A percentile compares a stretch with the other conserved stretches of the same genome.
Conservation (phyloP, 2,329 filamentous ascomycete genomes). For the Colletotrichum eremochloae region DNA sequence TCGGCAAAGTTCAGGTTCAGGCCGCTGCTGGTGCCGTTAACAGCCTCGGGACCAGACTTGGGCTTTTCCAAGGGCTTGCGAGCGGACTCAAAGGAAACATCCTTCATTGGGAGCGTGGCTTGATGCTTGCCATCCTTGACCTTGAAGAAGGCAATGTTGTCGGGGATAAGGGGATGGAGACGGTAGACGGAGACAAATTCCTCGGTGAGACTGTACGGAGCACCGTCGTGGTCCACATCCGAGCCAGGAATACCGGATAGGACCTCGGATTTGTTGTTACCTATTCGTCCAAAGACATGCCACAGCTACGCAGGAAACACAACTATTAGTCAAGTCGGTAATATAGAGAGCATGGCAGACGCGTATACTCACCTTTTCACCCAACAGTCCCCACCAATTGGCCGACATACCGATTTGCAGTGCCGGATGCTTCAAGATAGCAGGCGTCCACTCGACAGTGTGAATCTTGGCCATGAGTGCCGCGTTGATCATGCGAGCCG, state of each 20-base stretch:
- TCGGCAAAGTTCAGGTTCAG: conserved; percentile 51
- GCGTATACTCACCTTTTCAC: conserved; percentile 51
- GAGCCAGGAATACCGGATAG: conserved; percentile 45
- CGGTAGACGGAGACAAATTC: conserved; percentile 55
- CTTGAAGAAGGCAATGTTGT: conserved; percentile 48
- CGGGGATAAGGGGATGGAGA: conserved; percentile 57
- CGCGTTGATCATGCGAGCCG: conserved; percentile 58
- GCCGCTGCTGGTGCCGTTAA: not conserved
- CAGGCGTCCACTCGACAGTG: conserved; percentile 63
- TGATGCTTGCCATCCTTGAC: conserved; percentile 44
- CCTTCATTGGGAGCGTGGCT: conserved; percentile 48
- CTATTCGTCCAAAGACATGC: conserved; percentile 48
- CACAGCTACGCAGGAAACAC: conserved; percentile 46
- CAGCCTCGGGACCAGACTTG: too few relatives aligned
- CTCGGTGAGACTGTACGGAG: conserved; percentile 58
- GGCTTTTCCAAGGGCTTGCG: conserved; percentile 48
- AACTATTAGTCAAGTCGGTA: too few relatives aligned
- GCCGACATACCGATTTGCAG: conserved; percentile 58
- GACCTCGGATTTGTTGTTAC: conserved; percentile 24
- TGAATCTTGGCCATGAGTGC: conserved; percentile 65
- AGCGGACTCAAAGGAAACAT: conserved; percentile 52
- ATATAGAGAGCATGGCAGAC: too few relatives aligned
- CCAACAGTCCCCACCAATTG: conserved; percentile 61
- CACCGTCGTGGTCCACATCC: conserved; percentile 51
- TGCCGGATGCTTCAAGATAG: conserved; percentile 59